A percentile compares a stretch with the other conserved stretches of the same genome.
Conservation (phyloP, 768 basidiomycete species). For the Macrolepiota albuminosa region DNA sequence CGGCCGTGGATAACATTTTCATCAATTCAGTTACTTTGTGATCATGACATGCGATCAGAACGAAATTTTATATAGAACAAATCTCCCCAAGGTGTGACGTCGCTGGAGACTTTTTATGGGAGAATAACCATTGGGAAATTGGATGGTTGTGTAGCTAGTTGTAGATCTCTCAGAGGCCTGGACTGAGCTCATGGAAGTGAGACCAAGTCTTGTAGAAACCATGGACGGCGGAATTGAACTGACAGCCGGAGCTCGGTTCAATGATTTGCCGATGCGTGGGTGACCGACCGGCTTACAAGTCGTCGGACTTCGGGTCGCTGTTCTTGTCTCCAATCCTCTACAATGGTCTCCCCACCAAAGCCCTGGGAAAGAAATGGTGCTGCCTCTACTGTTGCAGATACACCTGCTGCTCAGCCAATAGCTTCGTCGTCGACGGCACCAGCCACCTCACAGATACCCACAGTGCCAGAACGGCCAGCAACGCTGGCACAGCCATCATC, state of each 20-base stretch:
- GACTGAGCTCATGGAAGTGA: too few relatives aligned
- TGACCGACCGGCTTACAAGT: not conserved
- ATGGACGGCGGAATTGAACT: not conserved
- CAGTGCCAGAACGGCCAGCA: conserved; percentile 63
- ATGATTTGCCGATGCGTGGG: conserved; percentile 1
- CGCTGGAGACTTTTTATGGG: too few relatives aligned
- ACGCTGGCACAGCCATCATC: conserved; percentile 38
- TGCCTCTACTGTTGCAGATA: conserved; percentile 24
- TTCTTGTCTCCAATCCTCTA: conserved; percentile 2
- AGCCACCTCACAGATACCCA: conserved; percentile 20
- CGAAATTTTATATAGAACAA: too few relatives aligned
- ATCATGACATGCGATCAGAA: too few relatives aligned
- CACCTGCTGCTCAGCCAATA: conserved; percentile 22
- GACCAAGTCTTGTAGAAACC: too few relatives aligned
- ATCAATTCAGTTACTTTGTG: too few relatives aligned
- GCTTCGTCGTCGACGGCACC: conserved; percentile 23
- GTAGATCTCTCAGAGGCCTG: too few relatives aligned
- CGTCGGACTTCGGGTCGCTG: not conserved
- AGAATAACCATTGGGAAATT: too few relatives aligned
- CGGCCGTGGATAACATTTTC: too few relatives aligned
- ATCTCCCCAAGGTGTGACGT: too few relatives aligned
- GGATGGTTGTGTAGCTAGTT: too few relatives aligned
- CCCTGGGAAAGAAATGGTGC: conserved; percentile 76
- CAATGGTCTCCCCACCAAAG: conserved; percentile 83
- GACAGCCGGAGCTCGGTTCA: not conserved